phyloP scores from a whole-genome alignment of 495 filamentous ascomycete species.

The Saxophila tyrrhenica region DNA sequence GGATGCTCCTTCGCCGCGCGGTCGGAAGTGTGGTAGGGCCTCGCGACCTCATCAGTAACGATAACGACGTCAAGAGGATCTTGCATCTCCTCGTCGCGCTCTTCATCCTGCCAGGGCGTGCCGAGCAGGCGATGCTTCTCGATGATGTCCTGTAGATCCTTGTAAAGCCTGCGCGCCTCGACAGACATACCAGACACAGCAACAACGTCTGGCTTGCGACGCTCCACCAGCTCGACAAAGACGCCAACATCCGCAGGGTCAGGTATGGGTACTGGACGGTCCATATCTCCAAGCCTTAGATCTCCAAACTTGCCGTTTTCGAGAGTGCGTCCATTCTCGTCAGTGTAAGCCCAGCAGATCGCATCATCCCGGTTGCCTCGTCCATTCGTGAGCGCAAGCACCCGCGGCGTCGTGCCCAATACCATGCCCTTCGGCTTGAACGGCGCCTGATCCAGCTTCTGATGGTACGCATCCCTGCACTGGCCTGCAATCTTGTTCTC shows the following conservation, averaged over 20 bases:
- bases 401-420: constrained; percentile 75
- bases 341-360: constrained; percentile 81
- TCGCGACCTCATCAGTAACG: constrained; percentile 90
- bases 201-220: constrained; percentile 78
- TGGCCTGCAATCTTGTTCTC: constrained; percentile 74
- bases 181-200: constrained; percentile 83
- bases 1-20: constrained; percentile 76
- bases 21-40: constrained; percentile 81
- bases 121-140: constrained; percentile 54
- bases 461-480: constrained; percentile 74
- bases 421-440: constrained; percentile 92
- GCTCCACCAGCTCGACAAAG: constrained; percentile 62
- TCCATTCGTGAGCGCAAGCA: constrained; percentile 76
- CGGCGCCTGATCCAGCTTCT: constrained; percentile 86
- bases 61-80: constrained; percentile 76
- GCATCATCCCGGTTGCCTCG: constrained; percentile 66
- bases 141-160: constrained; percentile 63
- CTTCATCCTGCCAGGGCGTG: constrained; percentile 62
- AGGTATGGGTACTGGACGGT: constrained; percentile 41
- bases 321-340: constrained; percentile 79
- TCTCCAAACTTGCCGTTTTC: constrained; percentile 81
- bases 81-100: constrained; percentile 45
- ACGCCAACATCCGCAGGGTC: constrained; percentile 41
- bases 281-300: constrained; percentile 57
- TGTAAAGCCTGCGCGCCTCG: constrained; percentile 73